A percentile compares a stretch with the other conserved stretches of the same genome.
Evolutionary conservation across 257 asterid genomes (phyloP).

Genomic region (Echites panduratus): DNA sequence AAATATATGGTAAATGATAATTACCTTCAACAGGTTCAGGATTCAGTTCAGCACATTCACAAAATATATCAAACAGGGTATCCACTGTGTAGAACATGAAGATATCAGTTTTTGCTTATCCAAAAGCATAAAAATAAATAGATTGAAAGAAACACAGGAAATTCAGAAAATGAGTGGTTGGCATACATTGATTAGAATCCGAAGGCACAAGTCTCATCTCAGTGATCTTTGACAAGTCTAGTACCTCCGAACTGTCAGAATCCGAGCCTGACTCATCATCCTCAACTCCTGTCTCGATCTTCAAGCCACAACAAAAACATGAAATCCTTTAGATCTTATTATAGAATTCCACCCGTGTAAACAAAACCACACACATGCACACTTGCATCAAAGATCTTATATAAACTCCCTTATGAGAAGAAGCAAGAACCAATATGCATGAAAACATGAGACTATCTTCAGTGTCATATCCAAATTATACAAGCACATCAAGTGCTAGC

Average conservation of each 20-base stretch:
- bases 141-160: neutral
- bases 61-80: constrained; percentile 59
- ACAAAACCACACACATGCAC: neutral
- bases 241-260: constrained; percentile 43
- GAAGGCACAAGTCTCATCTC: constrained; percentile 94
- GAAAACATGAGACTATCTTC: neutral
- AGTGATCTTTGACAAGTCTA: constrained; percentile 57
- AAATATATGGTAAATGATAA: neutral
- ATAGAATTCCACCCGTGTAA: neutral
- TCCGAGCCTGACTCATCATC: constrained; percentile 62
- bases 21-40: constrained; percentile 76
- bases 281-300: constrained; percentile 79
- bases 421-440: neutral
- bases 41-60: constrained; percentile 97
- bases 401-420: neutral
- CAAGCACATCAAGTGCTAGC: neutral
- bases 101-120: neutral
- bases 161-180: neutral
- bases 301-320: constrained; percentile 16
- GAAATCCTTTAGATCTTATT: neutral
- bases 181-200: constrained; percentile 67
- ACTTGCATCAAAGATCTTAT: neutral
- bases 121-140: constrained; percentile 2
- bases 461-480: neutral
- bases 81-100: constrained; percentile 52